Base-by-base conservation (phyloP, 805 yeast genomes). In the Zygosaccharomyces pseudorouxii region DNA sequence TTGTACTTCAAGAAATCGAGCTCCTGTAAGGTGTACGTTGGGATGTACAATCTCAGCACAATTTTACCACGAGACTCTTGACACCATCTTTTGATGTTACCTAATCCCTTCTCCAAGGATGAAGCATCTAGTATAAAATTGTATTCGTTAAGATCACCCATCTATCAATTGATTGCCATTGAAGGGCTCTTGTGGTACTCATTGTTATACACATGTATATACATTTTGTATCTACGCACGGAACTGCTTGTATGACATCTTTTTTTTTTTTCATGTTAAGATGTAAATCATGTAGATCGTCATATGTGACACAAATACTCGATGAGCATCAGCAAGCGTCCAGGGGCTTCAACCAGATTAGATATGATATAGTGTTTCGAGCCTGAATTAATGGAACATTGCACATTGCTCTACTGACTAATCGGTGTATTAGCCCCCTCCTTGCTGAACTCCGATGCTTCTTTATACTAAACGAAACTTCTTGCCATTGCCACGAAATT, bases 91-190 rank as follows among this genome's bases (percentile, higher is more conserved):
- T 79, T 80, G 58, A 84, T 72, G 56, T 80, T 80, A 0, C 86
- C 87, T 39, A 84, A 71, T 1, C 89, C 92, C 47, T 82, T 77
- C 16, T 81, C 80, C 52, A 84, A 72, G 2, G 86, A 82, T 5
- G 86, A 77, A 18, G 83, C 85, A 59, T 84, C 90, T 37, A 84
- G 57, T 16, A 84, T 79, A 50, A 83, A 71, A 59, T 73, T 59
- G 43, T 61, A 62, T 23, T 46, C 50, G 39, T 49, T 53, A 23
- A 41, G 36, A 18, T 29, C 14, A 12, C 44, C 44, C 44, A 41
- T 41, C 25, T 30, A 27, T 39, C 42, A 39, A 39, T 39, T 28
- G 14, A n/a, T 41, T 33, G 16, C 22, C 37, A 33, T 33, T 33
- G 37, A 33, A 33, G 19, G 19, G 37, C 37, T 33, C 20, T 8